Conservation (phyloP, 1,284 basidiomycete species). For the Ganoderma lucidum region DNA sequence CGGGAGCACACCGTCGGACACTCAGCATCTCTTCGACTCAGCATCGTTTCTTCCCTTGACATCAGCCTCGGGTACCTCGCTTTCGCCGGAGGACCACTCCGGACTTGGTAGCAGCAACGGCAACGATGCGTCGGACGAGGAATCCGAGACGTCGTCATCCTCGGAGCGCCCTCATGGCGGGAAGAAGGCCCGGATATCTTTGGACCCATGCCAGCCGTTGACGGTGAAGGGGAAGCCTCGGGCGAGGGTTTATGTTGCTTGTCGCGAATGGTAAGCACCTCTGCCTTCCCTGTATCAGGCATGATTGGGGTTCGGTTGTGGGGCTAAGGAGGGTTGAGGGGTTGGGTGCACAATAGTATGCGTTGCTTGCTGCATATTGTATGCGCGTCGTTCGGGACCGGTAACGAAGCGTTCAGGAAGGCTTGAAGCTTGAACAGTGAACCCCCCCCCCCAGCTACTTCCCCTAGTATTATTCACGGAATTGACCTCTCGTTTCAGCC, state of each 20-base stretch:
- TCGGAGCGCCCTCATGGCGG: background rate
- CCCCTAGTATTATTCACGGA: background rate
- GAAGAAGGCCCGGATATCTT: constrained; percentile 13
- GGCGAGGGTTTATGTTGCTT: constrained; percentile 24
- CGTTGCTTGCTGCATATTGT: background rate
- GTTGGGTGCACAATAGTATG: background rate
- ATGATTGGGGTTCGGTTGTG: background rate
- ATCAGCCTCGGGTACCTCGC: background rate
- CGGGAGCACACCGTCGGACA: background rate
- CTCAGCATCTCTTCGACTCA: background rate
- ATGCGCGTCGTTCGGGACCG: background rate
- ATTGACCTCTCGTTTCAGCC: constrained; percentile 52
- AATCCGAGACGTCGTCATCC: background rate
- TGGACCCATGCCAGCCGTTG: constrained; percentile 18
- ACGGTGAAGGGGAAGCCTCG: constrained; percentile 23
- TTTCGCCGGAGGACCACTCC: constrained; percentile 1
- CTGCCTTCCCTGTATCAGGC: background rate
- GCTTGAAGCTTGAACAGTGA: no score
- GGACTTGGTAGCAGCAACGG: background rate
- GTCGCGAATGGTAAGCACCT: constrained; percentile 20
- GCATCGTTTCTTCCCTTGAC: background rate
- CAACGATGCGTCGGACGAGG: background rate
- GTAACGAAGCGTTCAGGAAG: no score
- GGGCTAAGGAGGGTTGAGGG: background rate
- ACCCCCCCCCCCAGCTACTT: no score